A percentile compares a stretch with the other conserved stretches of the same genome.
Conservation (phyloP, 306 rosid genomes). For the Lathyrus oleraceus region DNA sequence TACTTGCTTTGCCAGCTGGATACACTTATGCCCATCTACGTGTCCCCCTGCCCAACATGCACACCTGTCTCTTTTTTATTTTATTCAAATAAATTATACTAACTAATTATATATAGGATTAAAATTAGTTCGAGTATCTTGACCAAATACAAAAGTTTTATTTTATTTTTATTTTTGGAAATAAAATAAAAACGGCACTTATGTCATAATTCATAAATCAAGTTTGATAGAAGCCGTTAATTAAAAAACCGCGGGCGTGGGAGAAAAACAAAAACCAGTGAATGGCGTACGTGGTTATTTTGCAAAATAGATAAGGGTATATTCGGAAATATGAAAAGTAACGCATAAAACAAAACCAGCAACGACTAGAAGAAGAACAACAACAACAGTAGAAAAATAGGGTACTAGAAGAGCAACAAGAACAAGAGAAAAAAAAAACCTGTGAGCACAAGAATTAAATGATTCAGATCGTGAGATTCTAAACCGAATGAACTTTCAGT, state of each 20-base stretch:
- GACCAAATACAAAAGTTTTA: no score
- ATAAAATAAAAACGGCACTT: background rate
- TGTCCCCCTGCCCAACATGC: slow-evolving; percentile 44
- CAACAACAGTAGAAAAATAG: background rate
- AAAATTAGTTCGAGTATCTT: no score
- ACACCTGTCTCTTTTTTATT: slow-evolving; percentile 25
- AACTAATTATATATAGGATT: no score
- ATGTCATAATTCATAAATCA: background rate
- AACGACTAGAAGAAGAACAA: background rate
- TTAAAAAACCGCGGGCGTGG: slow-evolving; percentile 37
- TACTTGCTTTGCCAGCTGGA: slow-evolving; percentile 51
- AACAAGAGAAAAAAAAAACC: background rate
- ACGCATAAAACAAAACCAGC: slow-evolving; percentile 33
- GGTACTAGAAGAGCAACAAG: background rate
- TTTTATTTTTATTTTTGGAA: no score
- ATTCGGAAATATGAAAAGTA: slow-evolving; percentile 3
- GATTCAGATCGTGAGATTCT: slow-evolving; percentile 26
- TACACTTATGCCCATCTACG: slow-evolving; percentile 42
- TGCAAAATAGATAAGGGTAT: background rate
- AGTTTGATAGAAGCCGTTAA: slow-evolving; percentile 10
- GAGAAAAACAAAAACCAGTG: background rate
- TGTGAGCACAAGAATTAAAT: background rate
- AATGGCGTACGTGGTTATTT: slow-evolving; percentile 13
- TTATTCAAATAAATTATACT: no score
- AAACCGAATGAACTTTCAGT: background rate